Conservation (phyloP, 1,284 basidiomycete genomes). For the Ganoderma meredithae region DNA sequence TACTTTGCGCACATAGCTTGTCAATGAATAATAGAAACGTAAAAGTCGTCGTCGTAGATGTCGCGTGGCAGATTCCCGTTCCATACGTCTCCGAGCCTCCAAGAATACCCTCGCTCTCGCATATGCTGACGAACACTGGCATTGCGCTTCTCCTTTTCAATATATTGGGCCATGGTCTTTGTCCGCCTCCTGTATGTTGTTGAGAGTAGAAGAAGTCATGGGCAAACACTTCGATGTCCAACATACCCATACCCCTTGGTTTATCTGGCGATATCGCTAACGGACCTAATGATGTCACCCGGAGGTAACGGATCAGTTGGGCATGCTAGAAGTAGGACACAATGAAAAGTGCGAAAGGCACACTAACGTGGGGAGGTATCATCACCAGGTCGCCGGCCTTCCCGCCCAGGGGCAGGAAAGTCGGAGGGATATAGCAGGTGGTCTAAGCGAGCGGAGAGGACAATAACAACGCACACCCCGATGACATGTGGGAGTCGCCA, state of each 20-base stretch:
- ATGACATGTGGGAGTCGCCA: constrained; percentile 7
- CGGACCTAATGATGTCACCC: too few relatives aligned
- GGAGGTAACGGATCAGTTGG: neutral
- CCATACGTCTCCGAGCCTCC: neutral
- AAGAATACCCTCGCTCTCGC: neutral
- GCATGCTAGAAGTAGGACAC: neutral
- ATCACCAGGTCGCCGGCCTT: neutral
- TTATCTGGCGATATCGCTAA: too few relatives aligned
- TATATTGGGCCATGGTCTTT: too few relatives aligned
- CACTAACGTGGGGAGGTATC: neutral
- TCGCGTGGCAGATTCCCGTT: too few relatives aligned
- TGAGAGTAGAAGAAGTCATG: too few relatives aligned
- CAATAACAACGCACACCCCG: constrained; percentile 13
- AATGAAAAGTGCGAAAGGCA: neutral
- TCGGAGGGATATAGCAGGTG: neutral
- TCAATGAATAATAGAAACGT: neutral
- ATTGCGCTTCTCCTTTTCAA: neutral
- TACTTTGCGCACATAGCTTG: neutral
- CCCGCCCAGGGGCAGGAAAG: constrained; percentile 8
- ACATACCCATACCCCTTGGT: neutral
- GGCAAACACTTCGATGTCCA: too few relatives aligned
- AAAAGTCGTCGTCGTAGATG: too few relatives aligned
- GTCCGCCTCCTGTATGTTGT: too few relatives aligned
- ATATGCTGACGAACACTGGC: neutral
- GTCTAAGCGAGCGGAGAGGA: constrained; percentile 1